Conservation (phyloP, 768 basidiomycete genomes). For the Tephrocybe sp. region DNA sequence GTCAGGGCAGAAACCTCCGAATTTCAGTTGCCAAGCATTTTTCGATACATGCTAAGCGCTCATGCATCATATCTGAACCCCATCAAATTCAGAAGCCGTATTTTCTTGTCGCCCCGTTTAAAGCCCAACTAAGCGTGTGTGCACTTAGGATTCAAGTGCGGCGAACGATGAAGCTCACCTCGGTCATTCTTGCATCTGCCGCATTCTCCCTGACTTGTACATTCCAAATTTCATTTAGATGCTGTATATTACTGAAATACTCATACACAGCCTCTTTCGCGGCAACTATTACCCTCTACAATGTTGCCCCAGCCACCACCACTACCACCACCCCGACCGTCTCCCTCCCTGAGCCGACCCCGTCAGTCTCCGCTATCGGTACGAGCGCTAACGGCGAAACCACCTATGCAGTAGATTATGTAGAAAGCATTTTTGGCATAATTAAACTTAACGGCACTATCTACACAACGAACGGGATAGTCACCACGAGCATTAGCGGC, state of each 20-base stretch:
- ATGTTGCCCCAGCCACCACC: background rate
- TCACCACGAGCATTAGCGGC: conserved; percentile 1
- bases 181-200: background rate
- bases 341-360: too few species aligned
- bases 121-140: too few species aligned
- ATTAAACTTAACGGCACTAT: too few species aligned
- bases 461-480: conserved; percentile 2
- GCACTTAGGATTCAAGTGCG: too few species aligned
- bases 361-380: conserved; percentile 1
- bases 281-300: background rate
- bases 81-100: too few species aligned
- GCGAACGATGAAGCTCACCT: background rate
- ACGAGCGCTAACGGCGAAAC: conserved; percentile 1
- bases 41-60: too few species aligned
- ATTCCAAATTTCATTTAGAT: too few species aligned
- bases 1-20: too few species aligned
- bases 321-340: background rate
- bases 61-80: too few species aligned
- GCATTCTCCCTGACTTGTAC: background rate
- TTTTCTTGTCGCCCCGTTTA: too few species aligned
- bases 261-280: background rate
- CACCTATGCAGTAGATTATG: background rate
- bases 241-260: too few species aligned
- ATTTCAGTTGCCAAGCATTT: too few species aligned
- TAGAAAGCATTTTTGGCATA: background rate